Base-by-base conservation (phyloP, 495 filamentous ascomycete genomes). In the Cladorrhinum samala region DNA sequence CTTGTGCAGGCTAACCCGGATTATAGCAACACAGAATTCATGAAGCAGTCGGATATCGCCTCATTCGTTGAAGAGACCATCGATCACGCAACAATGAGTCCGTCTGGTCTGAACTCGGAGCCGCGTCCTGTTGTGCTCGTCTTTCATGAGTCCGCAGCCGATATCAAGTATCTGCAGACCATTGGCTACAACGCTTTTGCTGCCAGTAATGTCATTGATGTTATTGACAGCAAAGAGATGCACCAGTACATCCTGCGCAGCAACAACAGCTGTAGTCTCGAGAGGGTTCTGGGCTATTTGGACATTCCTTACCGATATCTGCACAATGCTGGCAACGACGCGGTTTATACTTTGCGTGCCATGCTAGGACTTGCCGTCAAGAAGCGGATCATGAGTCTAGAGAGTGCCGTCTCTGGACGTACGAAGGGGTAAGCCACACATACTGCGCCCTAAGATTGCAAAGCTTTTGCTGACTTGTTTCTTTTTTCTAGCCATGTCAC, bases 251-350 rank as follows among this genome's bases (percentile, higher is more conserved):
- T 82, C 40, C 70, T 70, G 25, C 69, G 70, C 6, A 77, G 80
- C 24, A 27, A 47, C 2, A 69, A 86, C 17, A 46, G 67, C 2
- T 73, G 75, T 18, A 78, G 75, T 2, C 78, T 98, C 14, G 76
- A 65, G 2, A 61, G 27, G 11, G 68, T 94, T n/a, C 76, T 95
- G 24, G 52, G 62, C 42, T 76, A 81, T n/a, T 64, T 95, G 27
- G 82, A 73, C 9, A 76, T 94, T 11, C 60, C 64, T 1, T 78
- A 69, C 5, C 77, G 75, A 70, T 70, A 91, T 57, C 71, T 91
- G 40, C 93, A 98, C 68, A 96, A 97, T 59, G 93, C 86, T 2
- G 82, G 93, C n/a, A 98, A 98, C 63, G 93, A 98, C 63, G 93
- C 93, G 3, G 81, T 80, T 5, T 95, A 88, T 66, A 92, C 92